Evolutionary conservation across 2,329 filamentous ascomycete genomes (phyloP).

Genomic region (Talaromyces sp.): DNA sequence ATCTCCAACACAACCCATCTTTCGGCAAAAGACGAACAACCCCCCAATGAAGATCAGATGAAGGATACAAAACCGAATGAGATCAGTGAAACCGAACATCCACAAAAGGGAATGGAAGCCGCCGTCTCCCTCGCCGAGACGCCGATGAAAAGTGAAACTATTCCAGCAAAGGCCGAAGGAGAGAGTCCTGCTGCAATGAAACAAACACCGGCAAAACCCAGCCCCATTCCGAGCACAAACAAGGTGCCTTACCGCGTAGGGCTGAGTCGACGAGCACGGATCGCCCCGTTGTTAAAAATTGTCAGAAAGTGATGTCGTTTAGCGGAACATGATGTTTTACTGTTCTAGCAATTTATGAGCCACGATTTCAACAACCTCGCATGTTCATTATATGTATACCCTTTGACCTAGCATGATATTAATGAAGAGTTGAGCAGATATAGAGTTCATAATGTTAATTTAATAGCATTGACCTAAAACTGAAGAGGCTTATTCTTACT

Average conservation of each 20-base stretch:
- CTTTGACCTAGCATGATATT: background rate
- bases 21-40: slow-evolving; percentile 4
- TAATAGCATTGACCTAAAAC: background rate
- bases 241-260: slow-evolving; percentile 44
- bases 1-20: slow-evolving; percentile 2
- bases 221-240: slow-evolving; percentile 33
- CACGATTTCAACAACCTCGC: background rate
- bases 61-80: background rate
- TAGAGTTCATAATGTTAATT: background rate
- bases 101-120: background rate
- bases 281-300: slow-evolving; percentile 45
- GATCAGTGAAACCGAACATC: background rate
- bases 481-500: background rate
- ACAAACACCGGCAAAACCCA: slow-evolving; percentile 30
- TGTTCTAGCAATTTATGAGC: background rate
- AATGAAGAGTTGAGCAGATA: background rate
- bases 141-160: slow-evolving; percentile 9
- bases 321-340: background rate
- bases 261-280: slow-evolving; percentile 44
- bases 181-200: background rate
- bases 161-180: slow-evolving; percentile 1
- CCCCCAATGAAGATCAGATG: background rate
- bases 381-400: background rate
- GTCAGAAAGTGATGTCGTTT: slow-evolving; percentile 31
- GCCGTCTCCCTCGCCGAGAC: slow-evolving; percentile 7